Conservation (phyloP, 169 alveolate genomes). For the Plasmodium chabaudi region DNA sequence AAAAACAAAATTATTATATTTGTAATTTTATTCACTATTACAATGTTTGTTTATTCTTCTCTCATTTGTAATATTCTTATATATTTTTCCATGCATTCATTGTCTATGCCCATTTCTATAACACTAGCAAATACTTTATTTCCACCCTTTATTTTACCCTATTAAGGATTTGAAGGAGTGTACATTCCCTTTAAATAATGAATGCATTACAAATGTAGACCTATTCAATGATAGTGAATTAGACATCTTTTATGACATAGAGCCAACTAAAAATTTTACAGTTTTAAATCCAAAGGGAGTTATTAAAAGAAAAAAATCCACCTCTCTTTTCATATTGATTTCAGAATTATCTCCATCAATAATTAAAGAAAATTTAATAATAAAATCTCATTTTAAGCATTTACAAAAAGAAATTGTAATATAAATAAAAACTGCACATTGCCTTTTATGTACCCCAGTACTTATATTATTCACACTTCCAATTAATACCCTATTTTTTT, state of each 20-base stretch:
- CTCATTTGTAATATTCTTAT: neutral
- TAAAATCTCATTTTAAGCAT: constrained; percentile 55
- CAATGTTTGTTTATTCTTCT: too few relatives aligned
- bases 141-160: neutral
- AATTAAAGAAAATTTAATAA: constrained; percentile 50
- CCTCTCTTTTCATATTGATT: constrained; percentile 53
- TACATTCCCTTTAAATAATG: constrained; percentile 49
- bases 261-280: constrained; percentile 32
- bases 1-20: neutral
- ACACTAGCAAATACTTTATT: neutral
- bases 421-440: neutral
- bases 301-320: constrained; percentile 46
- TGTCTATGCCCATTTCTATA: neutral
- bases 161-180: constrained; percentile 44
- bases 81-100: neutral
- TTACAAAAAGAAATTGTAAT: constrained; percentile 71
- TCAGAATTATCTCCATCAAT: constrained; percentile 54
- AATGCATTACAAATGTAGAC: constrained; percentile 71
- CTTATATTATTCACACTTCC: neutral
- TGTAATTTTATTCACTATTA: neutral
- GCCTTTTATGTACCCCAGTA: constrained; percentile 1
- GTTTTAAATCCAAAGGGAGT: constrained; percentile 73
- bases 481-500: neutral
- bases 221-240: constrained; percentile 71
- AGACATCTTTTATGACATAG: constrained; percentile 66